Conservation (phyloP, 495 filamentous ascomycete species). For the Durotheca rogersii region DNA sequence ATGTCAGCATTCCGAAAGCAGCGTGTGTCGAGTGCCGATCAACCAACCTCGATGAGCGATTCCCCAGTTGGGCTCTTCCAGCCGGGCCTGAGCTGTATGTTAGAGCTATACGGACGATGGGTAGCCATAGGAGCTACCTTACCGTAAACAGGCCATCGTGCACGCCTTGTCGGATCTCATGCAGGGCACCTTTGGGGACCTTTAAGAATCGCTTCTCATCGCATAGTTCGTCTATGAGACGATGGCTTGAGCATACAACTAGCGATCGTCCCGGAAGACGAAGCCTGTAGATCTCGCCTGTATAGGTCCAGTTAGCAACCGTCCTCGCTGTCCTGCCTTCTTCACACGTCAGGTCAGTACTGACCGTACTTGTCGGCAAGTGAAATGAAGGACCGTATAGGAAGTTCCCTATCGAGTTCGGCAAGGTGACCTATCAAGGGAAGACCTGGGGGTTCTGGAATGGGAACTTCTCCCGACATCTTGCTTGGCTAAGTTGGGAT, state of each 20-base stretch:
- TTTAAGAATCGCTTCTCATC: slow-evolving; percentile 70
- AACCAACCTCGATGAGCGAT: slow-evolving; percentile 62
- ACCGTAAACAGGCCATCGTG: slow-evolving; percentile 69
- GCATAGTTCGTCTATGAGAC: slow-evolving; percentile 63
- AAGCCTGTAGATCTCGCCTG: slow-evolving; percentile 34
- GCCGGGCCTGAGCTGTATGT: slow-evolving; percentile 42
- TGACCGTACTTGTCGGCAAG: slow-evolving; percentile 38
- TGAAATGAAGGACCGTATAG: slow-evolving; percentile 21
- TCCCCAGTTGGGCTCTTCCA: slow-evolving; percentile 65
- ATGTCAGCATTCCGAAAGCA: slow-evolving; percentile 13
- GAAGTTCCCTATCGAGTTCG: slow-evolving; percentile 29
- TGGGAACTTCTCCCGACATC: background rate
- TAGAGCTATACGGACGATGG: background rate
- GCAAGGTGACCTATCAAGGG: slow-evolving; percentile 33
- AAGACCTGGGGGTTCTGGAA: slow-evolving; percentile 34
- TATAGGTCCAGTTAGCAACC: slow-evolving; percentile 3
- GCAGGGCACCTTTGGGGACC: slow-evolving; percentile 37
- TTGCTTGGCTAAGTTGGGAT: no score
- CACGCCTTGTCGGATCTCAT: slow-evolving; percentile 58
- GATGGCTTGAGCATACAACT: slow-evolving; percentile 52
- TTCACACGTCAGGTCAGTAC: slow-evolving; percentile 5
- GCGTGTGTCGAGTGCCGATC: background rate
- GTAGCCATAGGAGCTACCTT: background rate
- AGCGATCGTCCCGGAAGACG: slow-evolving; percentile 28
- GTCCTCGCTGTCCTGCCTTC: background rate